Evolutionary conservation across 192 early-diverging fungal species (phyloP), one percentile per base, ranked within the genome.

Genomic region (Umbelopsis ramanniana): DNA sequence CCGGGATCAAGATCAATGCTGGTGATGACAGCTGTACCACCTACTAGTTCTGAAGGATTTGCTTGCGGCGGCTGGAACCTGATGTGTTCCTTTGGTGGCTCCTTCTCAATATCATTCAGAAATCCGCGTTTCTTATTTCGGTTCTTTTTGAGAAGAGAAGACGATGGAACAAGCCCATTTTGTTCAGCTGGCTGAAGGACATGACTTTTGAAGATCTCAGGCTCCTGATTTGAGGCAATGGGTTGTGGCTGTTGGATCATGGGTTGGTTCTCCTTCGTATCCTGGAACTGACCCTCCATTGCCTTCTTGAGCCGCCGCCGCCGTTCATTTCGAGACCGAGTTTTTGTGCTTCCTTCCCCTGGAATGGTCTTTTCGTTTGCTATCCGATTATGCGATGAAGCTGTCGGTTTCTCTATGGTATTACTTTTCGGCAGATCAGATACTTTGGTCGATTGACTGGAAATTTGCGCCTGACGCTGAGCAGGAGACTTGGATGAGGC

Each of bases 91-190:
- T 63, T 63, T 29, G 5, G 0, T 17, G 10, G 29, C 17, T 63
- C 33, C 33, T 29, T 29, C 1, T 63, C 33, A 11, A 19, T 37
- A 7, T 37, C 24, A 37, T 63, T 26, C 33, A 63, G n/a, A 14
- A 63, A 63, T 19, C 57, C 57, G 17, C 57, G 57, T 29, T 37
- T 63, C 26, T 63, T 63, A 14, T 63, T 63, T 29, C 57, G 57
- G 17, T 63, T 63, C 17, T 19, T 22, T 63, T 63, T 63, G 29
- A 63, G 57, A 4, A 63, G 29, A 17, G 57, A 63, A 19, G 33
- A 8, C 7, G 57, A 33, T 6, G 57, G 57, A 14, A 55, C 53
- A 55, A 22, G 24, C 19, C 21, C 26, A 29, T 52, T 22, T 52
- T 52, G 50, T 52, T 19, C 50, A 19, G 50, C 50, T 52, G 50